Conservation (phyloP, 352 stramenopile species). For the Phytophthora pseudosyringae region DNA sequence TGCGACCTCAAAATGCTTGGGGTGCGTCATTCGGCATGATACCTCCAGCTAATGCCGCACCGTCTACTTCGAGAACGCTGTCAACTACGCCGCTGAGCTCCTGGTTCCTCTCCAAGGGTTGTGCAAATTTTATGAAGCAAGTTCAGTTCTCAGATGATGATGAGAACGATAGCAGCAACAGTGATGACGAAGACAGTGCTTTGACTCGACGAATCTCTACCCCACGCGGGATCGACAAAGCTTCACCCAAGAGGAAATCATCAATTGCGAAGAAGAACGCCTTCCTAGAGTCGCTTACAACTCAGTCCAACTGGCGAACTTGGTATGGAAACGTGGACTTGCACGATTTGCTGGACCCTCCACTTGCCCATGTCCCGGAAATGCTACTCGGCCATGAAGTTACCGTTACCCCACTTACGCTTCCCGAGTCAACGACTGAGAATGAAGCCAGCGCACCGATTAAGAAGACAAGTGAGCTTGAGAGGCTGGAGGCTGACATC, state of each 20-base stretch:
- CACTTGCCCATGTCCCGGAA: slow-evolving; percentile 38
- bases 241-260: slow-evolving; percentile 23
- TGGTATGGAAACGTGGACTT: slow-evolving; percentile 60
- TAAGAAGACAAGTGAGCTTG: slow-evolving; percentile 33
- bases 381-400: slow-evolving; percentile 31
- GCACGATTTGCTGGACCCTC: slow-evolving; percentile 58
- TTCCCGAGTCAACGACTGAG: slow-evolving; percentile 10
- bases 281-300: slow-evolving; percentile 58
- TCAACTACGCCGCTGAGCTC: slow-evolving; percentile 59
- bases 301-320: slow-evolving; percentile 59
- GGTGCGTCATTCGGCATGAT: slow-evolving; percentile 56
- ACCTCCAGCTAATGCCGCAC: background rate
- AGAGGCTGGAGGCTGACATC: slow-evolving; percentile 53
- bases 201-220: background rate
- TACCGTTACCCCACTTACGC: slow-evolving; percentile 10
- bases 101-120: slow-evolving; percentile 70
- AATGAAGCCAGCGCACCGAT: background rate
- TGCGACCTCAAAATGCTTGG: slow-evolving; percentile 41
- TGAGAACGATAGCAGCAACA: background rate
- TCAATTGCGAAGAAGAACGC: slow-evolving; percentile 35
- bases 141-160: slow-evolving; percentile 49
- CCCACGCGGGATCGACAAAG: slow-evolving; percentile 11
- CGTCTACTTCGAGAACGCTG: slow-evolving; percentile 9
- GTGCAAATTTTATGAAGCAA: slow-evolving; percentile 66
- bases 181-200: slow-evolving; percentile 11